phyloP scores from a whole-genome alignment of 2,329 filamentous ascomycete species.

The Ophidiomyces ophidiicola region DNA sequence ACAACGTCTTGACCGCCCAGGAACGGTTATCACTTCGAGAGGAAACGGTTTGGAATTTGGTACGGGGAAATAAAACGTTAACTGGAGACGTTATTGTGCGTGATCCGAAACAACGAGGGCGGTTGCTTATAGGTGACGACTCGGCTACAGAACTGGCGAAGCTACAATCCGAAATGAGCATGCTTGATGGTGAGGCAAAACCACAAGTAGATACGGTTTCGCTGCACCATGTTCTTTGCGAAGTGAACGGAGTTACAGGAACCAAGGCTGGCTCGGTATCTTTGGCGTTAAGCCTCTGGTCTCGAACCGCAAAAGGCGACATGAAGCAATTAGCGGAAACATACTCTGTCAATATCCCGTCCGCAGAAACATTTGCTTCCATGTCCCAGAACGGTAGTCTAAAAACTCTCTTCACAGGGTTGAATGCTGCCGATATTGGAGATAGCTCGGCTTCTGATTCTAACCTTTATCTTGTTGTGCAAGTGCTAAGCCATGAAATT shows the following conservation, averaged over 20 bases:
- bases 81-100: constrained; percentile 90
- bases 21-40: constrained; percentile 74
- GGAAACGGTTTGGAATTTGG: constrained; percentile 88
- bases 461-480: constrained; percentile 73
- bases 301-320: constrained; percentile 52
- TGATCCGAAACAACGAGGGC: constrained; percentile 68
- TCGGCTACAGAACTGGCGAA: constrained; percentile 83
- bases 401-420: constrained; percentile 76
- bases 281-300: constrained; percentile 65
- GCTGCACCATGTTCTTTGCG: constrained; percentile 69
- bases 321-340: constrained; percentile 66
- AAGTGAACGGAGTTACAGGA: constrained; percentile 70
- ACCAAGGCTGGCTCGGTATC: constrained; percentile 63
- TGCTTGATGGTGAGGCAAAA: constrained; percentile 70
- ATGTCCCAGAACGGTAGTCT: constrained; percentile 55
- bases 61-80: constrained; percentile 86
- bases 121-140: constrained; percentile 81
- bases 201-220: constrained; percentile 54
- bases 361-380: constrained; percentile 57
- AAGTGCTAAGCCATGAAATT: constrained; percentile 53
- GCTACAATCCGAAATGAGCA: constrained; percentile 89
- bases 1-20: constrained; percentile 79
- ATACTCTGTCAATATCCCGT: constrained; percentile 64
- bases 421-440: constrained; percentile 64
- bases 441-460: constrained; percentile 50